These are phyloP conservation scores for Populus hybrid DNA, from an alignment of 441 rosid genomes.

Conservation along the genomic window DNA sequence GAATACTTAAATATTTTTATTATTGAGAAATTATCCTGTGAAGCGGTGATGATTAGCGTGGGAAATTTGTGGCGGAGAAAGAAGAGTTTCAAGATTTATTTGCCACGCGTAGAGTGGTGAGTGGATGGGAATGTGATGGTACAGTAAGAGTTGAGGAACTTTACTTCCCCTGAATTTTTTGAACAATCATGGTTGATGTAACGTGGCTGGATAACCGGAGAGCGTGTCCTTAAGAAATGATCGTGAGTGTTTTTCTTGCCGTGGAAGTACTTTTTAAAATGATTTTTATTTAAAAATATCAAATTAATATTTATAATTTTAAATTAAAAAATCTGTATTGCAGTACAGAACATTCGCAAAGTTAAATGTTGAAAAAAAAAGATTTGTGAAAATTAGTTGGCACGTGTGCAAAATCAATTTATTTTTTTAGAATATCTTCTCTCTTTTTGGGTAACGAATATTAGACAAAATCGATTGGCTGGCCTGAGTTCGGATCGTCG, in stretches of 20 bases:
- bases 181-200: neutral
- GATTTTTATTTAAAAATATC: no score
- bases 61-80: neutral
- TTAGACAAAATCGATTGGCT: no score
- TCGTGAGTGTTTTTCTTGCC: neutral
- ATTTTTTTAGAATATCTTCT: no score
- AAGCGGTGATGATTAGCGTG: no score
- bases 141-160: neutral
- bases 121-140: neutral
- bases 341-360: neutral
- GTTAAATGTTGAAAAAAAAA: no score
- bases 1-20: neutral
- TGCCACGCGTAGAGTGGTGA: neutral
- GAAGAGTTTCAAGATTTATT: neutral
- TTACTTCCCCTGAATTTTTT: neutral
- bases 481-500: neutral
- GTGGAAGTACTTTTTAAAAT: neutral
- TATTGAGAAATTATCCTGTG: neutral
- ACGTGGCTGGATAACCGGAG: neutral
- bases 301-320: no score
- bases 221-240: no score
- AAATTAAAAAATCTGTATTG: no score
- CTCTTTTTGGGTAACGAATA: no score
- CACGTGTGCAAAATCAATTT: no score
- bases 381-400: no score